Base-by-base conservation (phyloP, 2,329 filamentous ascomycete species). In the Elsinoe batatas region DNA sequence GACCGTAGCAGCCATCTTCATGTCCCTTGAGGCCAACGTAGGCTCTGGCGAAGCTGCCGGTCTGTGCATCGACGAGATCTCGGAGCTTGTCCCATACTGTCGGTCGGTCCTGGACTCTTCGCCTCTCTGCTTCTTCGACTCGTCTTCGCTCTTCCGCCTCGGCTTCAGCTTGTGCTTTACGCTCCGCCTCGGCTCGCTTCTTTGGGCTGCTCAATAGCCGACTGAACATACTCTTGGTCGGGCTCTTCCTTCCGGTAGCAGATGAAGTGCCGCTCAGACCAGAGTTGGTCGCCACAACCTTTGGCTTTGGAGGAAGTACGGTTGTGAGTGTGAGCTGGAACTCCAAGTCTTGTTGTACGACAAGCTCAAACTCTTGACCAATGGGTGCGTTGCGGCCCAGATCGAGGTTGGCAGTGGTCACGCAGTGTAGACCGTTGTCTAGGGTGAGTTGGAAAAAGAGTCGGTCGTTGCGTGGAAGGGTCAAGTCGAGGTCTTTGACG, bases 371-470 rank as follows among this genome's bases (percentile, higher is more conserved):
- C 68, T 98, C 93, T 67, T 98, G 93, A 5, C 91, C 93, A 63
- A 98, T 97, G 0, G 93, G 90, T 1, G 93, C 91, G 58, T 87
- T 91, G 63, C 87, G 87, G 17, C 89, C 90, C 58, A 98, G 77
- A 69, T 98, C 93, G 7, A 97, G 78, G 88, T 90, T 96, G 0
- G 90, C 85, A 3, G 93, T 98, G 0, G 93, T 98, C 13, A 98
- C 93, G 65, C 93, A 98, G 69, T 98, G 93, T 1, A 98, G 82
- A 22, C 93, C 93, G 61, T 98, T 98, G 71, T 98, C 93, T n/a
- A 98, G 79, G 0, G 93, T 98, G 10, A 98, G 79, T 64, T 91
- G 91, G 74, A 98, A 98, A 80, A 88, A 93, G 2, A 88, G 88
- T 55, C 88, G 84, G 71, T 97, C 91, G 65, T 87, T 91, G 73